Percentiles rank a stretch among this genome's conserved stretches.
These are phyloP conservation scores for Irpex sp. DNA, from an alignment of 1,284 basidiomycete species.

Conservation along the genomic window DNA sequence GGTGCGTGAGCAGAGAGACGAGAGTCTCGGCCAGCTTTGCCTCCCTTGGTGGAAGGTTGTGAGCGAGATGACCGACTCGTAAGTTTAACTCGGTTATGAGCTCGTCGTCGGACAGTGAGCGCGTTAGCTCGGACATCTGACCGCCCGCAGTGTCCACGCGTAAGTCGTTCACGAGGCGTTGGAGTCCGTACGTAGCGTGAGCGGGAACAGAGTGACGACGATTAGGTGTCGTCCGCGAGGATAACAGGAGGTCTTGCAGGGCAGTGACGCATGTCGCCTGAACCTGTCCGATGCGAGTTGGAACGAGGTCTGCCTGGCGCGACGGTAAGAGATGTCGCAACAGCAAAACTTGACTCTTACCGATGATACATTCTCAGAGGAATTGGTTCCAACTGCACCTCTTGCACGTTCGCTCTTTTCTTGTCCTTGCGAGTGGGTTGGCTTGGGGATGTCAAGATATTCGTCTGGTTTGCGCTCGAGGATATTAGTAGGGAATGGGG, in stretches of 20 bases:
- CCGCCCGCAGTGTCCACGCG: conserved; percentile 41
- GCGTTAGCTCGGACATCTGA: conserved; percentile 43
- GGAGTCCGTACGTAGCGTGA: conserved; percentile 38
- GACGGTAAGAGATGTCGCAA: not conserved
- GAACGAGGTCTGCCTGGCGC: conserved; percentile 55
- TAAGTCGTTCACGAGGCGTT: conserved; percentile 61
- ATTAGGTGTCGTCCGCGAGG: conserved; percentile 59
- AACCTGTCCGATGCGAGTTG: conserved; percentile 60
- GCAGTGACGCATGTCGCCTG: conserved; percentile 72
- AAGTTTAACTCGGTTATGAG: conserved; percentile 61
- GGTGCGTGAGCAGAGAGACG: conserved; percentile 61
- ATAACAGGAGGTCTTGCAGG: conserved; percentile 68
- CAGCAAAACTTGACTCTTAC: not conserved
- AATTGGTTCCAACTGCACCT: not conserved
- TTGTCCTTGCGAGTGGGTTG: conserved; percentile 24
- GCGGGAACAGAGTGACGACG: conserved; percentile 63
- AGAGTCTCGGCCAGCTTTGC: conserved; percentile 61
- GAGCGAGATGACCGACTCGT: conserved; percentile 46
- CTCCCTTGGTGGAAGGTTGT: conserved; percentile 40
- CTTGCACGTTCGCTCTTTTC: not conserved
- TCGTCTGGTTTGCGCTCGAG: conserved; percentile 23
- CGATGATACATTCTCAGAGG: not conserved
- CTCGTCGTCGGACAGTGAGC: conserved; percentile 40
- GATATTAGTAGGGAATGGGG: conserved; percentile 30
- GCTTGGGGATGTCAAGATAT: conserved; percentile 24